Base-by-base conservation (phyloP, 2,329 filamentous ascomycete genomes). In the Penicillium sp. region DNA sequence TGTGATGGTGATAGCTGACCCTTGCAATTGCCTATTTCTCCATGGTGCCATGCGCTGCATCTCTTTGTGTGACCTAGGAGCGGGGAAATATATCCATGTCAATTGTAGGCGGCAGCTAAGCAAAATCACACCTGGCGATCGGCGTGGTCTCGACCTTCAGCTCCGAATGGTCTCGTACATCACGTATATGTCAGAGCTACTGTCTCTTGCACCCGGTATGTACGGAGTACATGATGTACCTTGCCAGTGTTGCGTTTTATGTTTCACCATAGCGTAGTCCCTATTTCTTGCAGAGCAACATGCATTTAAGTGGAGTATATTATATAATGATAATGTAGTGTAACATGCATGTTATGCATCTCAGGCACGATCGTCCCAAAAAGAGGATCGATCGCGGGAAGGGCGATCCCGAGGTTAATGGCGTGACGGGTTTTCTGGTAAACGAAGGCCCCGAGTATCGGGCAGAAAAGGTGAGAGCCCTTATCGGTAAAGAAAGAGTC, bases 391-490 rank as follows among this genome's bases (percentile, higher is more conserved):
- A 62, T 60, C 57, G 55, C 60, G 57, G 55, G 51, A 57, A 49
- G 51, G 57, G 40, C 43, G 59, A 63, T 65, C 58, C 62, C 59
- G 57, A 61, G 57, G 51, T 44, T 31, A 49, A 64, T 63, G 62
- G 57, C 59, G 54, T 64, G 61, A 61, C 57, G 49, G 51, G n/a
- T 29, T 12, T 25, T 41, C 58, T 55, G 54, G 29, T 58, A 57
- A 62, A 62, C 14, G 37, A 49, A 51, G 43, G 46, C 53, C 45
- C 29, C 49, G 46, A 35, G 20, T 15, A 8, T 26, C 23, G 31
- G 23, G 33, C 23, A 18, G 15, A 41, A 14, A 40, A 18, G 22
- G 15, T 11, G 22, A 40, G 11, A 22, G 18, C 11, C 2, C n/a
- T 40, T 40, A 40, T 40, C 37, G 18, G 37, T 40, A 9, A 20